Evolutionary conservation across 257 asterid species (phyloP), one percentile per base, ranked within the genome.

Genomic region (Jaltomata sinuosa): DNA sequence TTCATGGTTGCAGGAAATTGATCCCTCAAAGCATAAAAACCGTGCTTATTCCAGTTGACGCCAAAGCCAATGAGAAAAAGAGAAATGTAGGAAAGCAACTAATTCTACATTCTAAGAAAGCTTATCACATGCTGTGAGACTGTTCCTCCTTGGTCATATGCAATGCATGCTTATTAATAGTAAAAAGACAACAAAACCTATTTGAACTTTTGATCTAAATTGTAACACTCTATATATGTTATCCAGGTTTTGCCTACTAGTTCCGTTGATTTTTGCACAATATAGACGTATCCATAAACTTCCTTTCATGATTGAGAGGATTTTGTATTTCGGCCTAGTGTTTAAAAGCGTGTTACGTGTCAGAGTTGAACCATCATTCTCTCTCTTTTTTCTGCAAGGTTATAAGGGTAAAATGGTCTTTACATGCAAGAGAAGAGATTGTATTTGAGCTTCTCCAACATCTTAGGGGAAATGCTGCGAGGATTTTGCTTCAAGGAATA

Each of bases 371-470:
- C 62, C 38, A 45, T 15, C n/a, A 45, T 45, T 25, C 3, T 42
- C 42, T 15, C n/a, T 29, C 42, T 77, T 49, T 77, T 64, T 47
- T 27, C 62, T 16, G 36, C 81, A 27, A 96, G 99, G 98, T 96
- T 79, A 94, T 96, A 77, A 88, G 99, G 85, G 98, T 94, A 61
- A 96, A 96, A 86, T 96, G 99, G 99, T 93, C 98, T 45, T 97
- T 96, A 68, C 99, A 96, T 61, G 99, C 99, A 19, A 93, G 99
- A 87, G 99, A 96, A 89, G 99, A 96, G 88, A 96, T 94, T 83
- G 95, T 96, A 49, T 93, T 93, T 71, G 99, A 96, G 89, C 98
- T 96, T 85, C 91, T 93, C 78, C 99, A 94, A 88, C 99, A 93
- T 88, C 82, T 96, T 89, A 92, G 94, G 85, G 99, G 99, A 38